Evolutionary conservation across 768 basidiomycete species (phyloP).

Genomic region (Xerocomellus chrysenteron): DNA sequence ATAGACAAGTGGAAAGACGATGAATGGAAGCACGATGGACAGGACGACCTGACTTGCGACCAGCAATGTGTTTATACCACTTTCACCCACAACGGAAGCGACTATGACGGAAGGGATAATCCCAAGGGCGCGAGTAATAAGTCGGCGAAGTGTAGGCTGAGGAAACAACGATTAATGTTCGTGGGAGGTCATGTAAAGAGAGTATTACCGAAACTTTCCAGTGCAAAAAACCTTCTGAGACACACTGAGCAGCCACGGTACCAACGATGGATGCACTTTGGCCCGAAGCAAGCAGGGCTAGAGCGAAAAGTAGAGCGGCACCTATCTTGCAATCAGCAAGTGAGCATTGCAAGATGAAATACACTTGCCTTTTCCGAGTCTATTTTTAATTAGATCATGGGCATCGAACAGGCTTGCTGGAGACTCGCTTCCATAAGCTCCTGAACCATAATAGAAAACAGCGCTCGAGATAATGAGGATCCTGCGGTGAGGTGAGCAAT

Average conservation of each 20-base stretch:
- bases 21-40: constrained; percentile 80
- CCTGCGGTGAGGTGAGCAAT: constrained; percentile 34
- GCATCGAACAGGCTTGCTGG: constrained; percentile 85
- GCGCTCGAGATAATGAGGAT: constrained; percentile 82
- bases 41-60: constrained; percentile 84
- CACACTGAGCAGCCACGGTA: constrained; percentile 86
- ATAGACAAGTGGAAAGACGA: constrained; percentile 77
- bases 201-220: constrained; percentile 73
- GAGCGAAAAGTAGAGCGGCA: constrained; percentile 83
- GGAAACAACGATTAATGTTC: constrained; percentile 26
- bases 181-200: constrained; percentile 14
- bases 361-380: constrained; percentile 64
- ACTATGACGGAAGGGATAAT: constrained; percentile 82
- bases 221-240: constrained; percentile 85
- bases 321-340: constrained; percentile 39
- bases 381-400: constrained; percentile 63
- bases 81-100: constrained; percentile 65
- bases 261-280: constrained; percentile 91
- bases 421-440: constrained; percentile 36
- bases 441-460: constrained; percentile 66
- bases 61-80: constrained; percentile 75
- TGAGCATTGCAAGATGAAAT: not conserved
- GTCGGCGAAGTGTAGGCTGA: constrained; percentile 73
- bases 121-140: constrained; percentile 77
- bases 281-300: constrained; percentile 81